These are phyloP conservation scores for Cordyceps cicadae DNA, from an alignment of 2,329 filamentous ascomycete species.

Conservation along the genomic window DNA sequence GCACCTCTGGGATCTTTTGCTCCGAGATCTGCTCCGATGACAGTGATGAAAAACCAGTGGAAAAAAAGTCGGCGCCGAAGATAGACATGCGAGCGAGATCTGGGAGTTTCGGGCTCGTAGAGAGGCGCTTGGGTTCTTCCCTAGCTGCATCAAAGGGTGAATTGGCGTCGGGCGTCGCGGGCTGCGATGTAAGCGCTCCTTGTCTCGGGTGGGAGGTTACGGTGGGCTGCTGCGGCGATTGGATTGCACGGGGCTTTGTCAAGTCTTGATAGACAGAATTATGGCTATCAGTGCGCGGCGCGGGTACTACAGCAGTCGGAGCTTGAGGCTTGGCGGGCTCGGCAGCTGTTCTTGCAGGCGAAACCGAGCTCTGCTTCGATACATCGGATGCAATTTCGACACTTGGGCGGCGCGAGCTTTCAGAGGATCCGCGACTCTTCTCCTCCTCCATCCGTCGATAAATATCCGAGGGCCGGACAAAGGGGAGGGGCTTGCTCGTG, in stretches of 20 bases:
- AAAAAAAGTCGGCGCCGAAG: slow-evolving; percentile 53
- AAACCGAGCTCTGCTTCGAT: slow-evolving; percentile 16
- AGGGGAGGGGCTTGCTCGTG: slow-evolving; percentile 43
- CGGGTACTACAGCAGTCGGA: slow-evolving; percentile 2
- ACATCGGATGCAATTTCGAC: slow-evolving; percentile 34
- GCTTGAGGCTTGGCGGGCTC: slow-evolving; percentile 15
- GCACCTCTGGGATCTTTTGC: slow-evolving; percentile 7
- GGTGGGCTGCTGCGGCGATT: not conserved
- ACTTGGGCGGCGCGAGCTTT: slow-evolving; percentile 49
- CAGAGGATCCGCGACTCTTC: slow-evolving; percentile 46
- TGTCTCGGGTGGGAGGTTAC: not conserved
- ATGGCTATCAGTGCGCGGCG: slow-evolving; percentile 21
- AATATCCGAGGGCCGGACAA: slow-evolving; percentile 68
- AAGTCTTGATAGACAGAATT: not conserved
- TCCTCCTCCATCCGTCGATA: slow-evolving; percentile 63
- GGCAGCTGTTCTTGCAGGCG: slow-evolving; percentile 8
- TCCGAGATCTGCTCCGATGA: slow-evolving; percentile 14
- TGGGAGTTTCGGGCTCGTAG: slow-evolving; percentile 50
- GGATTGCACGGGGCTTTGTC: not conserved
- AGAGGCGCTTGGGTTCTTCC: slow-evolving; percentile 26
- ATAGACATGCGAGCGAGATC: slow-evolving; percentile 50
- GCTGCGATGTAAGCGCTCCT: not conserved
- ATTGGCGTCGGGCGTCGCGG: not conserved
- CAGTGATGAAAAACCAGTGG: slow-evolving; percentile 9
- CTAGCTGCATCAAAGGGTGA: slow-evolving; percentile 14